A percentile compares a stretch with the other conserved stretches of the same genome.
These are phyloP conservation scores for Cercospora nicotianae DNA, from an alignment of 2,329 filamentous ascomycete genomes.

Conservation along the genomic window DNA sequence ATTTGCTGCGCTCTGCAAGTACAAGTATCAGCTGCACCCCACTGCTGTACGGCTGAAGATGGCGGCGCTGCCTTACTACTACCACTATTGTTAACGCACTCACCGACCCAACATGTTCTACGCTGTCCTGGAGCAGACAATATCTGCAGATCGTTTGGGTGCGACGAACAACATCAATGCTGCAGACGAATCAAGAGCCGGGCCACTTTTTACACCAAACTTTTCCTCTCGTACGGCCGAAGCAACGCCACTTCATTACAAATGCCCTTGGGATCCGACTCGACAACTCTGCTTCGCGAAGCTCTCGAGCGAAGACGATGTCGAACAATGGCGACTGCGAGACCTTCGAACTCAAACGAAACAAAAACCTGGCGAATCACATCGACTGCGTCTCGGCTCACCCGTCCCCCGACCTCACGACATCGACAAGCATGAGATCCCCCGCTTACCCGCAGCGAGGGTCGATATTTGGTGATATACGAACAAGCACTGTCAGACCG, in stretches of 20 bases:
- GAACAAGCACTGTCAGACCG: constrained; percentile 9
- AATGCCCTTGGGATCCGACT: constrained; percentile 7
- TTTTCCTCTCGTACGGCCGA: background rate
- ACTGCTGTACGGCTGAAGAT: constrained; percentile 3
- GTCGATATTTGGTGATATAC: constrained; percentile 14
- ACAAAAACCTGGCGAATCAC: background rate
- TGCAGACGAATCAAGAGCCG: background rate
- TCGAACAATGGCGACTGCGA: constrained; percentile 5
- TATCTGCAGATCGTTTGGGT: background rate
- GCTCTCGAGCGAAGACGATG: background rate
- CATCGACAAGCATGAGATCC: background rate
- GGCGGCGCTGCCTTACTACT: background rate
- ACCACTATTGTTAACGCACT: background rate
- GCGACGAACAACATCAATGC: background rate
- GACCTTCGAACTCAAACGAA: background rate
- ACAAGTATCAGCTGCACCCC: background rate
- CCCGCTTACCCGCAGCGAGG: background rate
- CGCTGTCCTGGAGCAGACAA: constrained; percentile 15
- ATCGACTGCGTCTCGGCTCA: constrained; percentile 8
- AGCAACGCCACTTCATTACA: background rate
- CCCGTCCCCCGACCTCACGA: background rate
- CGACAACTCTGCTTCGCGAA: constrained; percentile 10
- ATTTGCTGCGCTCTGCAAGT: background rate
- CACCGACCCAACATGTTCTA: constrained; percentile 8
- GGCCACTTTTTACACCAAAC: background rate